Base-by-base conservation (phyloP, 2,329 filamentous ascomycete genomes). In the Berkeleyomyces basicola region DNA sequence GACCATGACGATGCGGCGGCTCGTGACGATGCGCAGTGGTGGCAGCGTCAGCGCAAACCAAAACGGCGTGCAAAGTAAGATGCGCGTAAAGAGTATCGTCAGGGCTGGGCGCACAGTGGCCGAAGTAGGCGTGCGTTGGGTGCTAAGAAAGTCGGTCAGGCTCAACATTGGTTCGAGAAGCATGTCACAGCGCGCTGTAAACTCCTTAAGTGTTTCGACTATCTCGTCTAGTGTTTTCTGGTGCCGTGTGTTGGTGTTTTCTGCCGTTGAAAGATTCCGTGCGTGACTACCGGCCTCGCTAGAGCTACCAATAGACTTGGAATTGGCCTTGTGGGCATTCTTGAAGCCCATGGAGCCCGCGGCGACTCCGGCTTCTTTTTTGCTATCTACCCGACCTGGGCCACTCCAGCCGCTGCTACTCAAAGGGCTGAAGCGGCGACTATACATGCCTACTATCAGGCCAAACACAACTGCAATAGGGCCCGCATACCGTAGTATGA, bases 191-290 rank as follows among this genome's bases (percentile, higher is more conserved):
- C 93, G 82, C 4, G 86, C 87, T 0, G 92, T 97, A 68, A 99
- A 89, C 67, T 90, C 84, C 71, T 90, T 90, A 53, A 99, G 76
- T 0, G 89, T 95, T 68, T 97, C 91, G 63, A 99, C 88, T 65
- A 99, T 99, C 75, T 99, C 93, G 71, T 99, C 93, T 61, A 99
- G 75, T 59, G 90, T 96, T 77, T 96, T 96, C 70, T 96, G 89
- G 69, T 93, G 88, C 65, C 86, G 85, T 49, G 85, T 86, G 65
- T 80, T 84, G 5, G 80, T 82, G 14, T 74, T 71, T 68, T 90
- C 88, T 7, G 78, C 80, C 33, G 49, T 37, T 10, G 55, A 37
- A 43, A 73, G 71, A 23, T 74, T 74, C n/a, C 76, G 71, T 62
- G 73, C 72, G 66, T 80, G 79, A 23, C 72, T 72, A 14, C 67